Percentiles rank a stretch among this genome's conserved stretches.
Conservation (phyloP, 257 asterid genomes). For the Eucommia ulmoides region DNA sequence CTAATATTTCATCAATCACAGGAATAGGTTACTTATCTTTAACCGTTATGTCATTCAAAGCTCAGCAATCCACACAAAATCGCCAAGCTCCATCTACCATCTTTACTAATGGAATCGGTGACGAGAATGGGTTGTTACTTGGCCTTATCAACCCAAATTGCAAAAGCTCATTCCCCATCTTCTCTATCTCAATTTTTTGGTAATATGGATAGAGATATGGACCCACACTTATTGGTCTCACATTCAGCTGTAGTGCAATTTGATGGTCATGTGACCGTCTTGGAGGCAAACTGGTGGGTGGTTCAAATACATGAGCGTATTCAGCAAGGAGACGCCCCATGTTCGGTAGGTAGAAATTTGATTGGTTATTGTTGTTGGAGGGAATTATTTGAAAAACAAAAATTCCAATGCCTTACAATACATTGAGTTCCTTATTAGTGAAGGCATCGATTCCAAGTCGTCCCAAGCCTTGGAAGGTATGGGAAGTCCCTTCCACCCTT, state of each 20-base stretch:
- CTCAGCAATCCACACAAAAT: not conserved
- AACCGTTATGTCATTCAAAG: not conserved
- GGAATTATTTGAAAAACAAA: not conserved
- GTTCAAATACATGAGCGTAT: not conserved
- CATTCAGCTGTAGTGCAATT: not conserved
- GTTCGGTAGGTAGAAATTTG: too few species aligned
- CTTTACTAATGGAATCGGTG: not conserved
- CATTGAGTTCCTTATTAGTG: not conserved
- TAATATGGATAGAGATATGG: not conserved
- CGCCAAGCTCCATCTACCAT: not conserved
- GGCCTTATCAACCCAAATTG: not conserved
- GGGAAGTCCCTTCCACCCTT: not conserved
- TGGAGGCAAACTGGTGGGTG: not conserved
- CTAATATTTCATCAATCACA: not conserved
- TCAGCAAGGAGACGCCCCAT: not conserved
- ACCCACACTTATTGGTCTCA: not conserved
- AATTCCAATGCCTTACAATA: not conserved
- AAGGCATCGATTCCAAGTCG: not conserved
- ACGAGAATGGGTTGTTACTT: not conserved
- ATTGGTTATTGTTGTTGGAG: not conserved
- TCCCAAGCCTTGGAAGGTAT: not conserved
- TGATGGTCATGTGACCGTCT: not conserved
- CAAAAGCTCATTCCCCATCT: not conserved
- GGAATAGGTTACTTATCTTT: not conserved
- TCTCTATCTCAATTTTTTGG: not conserved